Conservation (phyloP, 306 rosid species). For the Macrotyloma uniflorum region DNA sequence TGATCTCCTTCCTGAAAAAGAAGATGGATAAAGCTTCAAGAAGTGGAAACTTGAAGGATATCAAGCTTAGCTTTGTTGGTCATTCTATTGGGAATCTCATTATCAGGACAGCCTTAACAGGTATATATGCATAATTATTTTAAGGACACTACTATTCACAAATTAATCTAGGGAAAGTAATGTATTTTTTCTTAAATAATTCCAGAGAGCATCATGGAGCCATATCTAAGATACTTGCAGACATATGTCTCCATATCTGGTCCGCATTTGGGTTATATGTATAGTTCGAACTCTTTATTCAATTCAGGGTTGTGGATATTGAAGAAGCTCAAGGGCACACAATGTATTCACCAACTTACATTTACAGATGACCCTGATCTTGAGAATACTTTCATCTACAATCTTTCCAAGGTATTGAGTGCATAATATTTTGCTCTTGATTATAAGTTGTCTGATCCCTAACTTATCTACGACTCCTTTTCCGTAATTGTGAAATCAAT, state of each 20-base stretch:
- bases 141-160: conserved; percentile 19
- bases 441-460: background rate
- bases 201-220: conserved; percentile 96
- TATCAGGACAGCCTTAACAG: conserved; percentile 86
- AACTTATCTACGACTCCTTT: background rate
- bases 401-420: conserved; percentile 84
- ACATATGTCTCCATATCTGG: conserved; percentile 94
- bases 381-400: conserved; percentile 87
- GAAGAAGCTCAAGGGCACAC: conserved; percentile 88
- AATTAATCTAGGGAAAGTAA: conserved; percentile 17
- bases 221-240: conserved; percentile 71
- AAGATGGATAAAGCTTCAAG: conserved; percentile 84
- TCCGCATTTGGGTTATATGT: conserved; percentile 97
- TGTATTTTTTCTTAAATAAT: conserved; percentile 13
- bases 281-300: conserved; percentile 91
- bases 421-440: background rate
- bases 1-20: conserved; percentile 74
- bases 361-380: conserved; percentile 92
- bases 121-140: conserved; percentile 45
- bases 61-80: conserved; percentile 94
- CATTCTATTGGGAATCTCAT: conserved; percentile 97
- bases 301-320: conserved; percentile 96
- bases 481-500: background rate
- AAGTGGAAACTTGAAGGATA: conserved; percentile 57
- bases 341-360: conserved; percentile 95